These are phyloP conservation scores for Harrya chromipes DNA, from an alignment of 768 basidiomycete genomes.

Conservation along the genomic window DNA sequence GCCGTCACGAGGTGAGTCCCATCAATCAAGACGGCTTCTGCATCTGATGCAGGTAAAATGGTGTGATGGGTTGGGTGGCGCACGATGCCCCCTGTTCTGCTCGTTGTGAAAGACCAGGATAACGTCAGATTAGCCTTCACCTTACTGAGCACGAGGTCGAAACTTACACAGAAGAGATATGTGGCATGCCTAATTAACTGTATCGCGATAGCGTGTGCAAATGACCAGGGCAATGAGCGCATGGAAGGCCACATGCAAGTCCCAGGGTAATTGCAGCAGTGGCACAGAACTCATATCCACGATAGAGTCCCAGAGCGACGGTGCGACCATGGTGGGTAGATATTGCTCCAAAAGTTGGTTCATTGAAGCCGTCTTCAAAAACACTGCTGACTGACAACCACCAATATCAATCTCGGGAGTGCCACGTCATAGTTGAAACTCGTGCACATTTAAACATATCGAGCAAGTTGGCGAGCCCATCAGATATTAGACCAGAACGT, in stretches of 20 bases:
- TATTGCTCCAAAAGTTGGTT: neutral
- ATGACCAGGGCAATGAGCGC: conserved; percentile 48
- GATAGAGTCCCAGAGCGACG: conserved; percentile 42
- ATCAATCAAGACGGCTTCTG: conserved; percentile 33
- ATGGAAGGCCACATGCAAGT: conserved; percentile 31
- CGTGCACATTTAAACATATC: too few relatives aligned
- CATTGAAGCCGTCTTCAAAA: too few relatives aligned
- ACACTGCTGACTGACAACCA: too few relatives aligned
- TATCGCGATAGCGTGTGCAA: conserved; percentile 38
- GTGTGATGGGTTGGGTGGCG: conserved; percentile 10
- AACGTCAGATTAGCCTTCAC: conserved; percentile 1
- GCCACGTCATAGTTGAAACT: too few relatives aligned
- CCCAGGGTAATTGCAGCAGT: conserved; percentile 51
- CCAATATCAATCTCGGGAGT: too few relatives aligned
- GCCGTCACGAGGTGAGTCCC: conserved; percentile 29
- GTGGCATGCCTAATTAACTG: conserved; percentile 32
- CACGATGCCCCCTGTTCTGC: conserved; percentile 7
- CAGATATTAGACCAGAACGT: too few relatives aligned
- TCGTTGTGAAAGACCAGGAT: neutral
- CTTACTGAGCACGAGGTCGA: neutral
- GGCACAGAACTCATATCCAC: conserved; percentile 41
- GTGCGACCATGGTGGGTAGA: conserved; percentile 7
- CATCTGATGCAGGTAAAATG: conserved; percentile 6
- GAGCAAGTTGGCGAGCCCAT: neutral
- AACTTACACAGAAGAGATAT: conserved; percentile 21